Conservation (phyloP, 225 moss, liverwort and hornwort genomes). For the Asterella californica region DNA sequence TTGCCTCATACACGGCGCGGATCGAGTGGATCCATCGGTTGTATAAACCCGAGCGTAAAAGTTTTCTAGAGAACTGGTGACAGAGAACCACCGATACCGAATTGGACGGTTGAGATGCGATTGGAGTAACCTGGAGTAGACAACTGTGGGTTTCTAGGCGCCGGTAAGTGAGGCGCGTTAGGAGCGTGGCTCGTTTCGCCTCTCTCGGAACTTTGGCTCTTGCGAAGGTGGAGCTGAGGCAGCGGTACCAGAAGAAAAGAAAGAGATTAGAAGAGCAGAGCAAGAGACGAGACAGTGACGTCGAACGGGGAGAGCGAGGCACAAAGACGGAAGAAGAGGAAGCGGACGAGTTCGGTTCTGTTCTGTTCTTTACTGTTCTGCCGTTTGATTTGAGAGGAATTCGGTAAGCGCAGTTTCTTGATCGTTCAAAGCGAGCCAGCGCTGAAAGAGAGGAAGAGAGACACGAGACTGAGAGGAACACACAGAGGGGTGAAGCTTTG, state of each 20-base stretch:
- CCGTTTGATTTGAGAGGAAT: conserved; percentile 6
- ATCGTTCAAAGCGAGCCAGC: conserved; percentile 6
- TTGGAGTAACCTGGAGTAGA: neutral
- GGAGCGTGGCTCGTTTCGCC: neutral
- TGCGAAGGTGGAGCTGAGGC: neutral
- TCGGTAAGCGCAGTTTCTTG: conserved; percentile 13
- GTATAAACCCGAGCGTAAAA: no score
- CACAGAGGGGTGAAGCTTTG: neutral
- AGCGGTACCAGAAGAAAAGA: neutral
- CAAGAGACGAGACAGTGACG: neutral
- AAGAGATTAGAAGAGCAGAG: neutral
- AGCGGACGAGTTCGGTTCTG: neutral
- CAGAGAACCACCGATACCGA: neutral
- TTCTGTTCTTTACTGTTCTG: conserved; percentile 2
- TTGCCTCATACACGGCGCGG: neutral
- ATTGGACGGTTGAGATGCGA: neutral
- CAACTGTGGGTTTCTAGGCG: neutral
- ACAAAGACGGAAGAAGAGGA: conserved; percentile 1
- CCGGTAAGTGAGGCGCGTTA: conserved; percentile 1
- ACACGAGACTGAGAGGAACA: neutral
- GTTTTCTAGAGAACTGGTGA: neutral
- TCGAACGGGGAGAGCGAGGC: neutral
- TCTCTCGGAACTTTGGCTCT: neutral
- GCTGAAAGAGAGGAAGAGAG: neutral
- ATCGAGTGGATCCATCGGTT: neutral